Percentiles rank a stretch among this genome's conserved stretches.
phyloP scores from a whole-genome alignment of 73 alveolate genomes.

The Stentor roeselii region DNA sequence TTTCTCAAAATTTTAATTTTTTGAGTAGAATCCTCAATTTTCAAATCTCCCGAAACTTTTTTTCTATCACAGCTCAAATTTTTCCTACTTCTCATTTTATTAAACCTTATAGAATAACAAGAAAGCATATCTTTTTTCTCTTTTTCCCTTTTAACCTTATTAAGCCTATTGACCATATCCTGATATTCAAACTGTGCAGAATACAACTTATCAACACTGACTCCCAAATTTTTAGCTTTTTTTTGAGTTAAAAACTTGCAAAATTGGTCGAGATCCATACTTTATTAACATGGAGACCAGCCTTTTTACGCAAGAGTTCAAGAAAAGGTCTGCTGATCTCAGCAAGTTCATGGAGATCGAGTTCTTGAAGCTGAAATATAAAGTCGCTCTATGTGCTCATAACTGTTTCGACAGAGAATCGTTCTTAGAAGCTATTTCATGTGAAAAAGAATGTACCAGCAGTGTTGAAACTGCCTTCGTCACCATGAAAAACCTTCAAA shows the following conservation, averaged over 20 bases:
- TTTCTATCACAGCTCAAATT: too few species aligned
- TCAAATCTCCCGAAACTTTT: too few species aligned
- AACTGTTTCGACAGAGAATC: neutral
- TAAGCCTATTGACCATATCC: neutral
- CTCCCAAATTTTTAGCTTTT: neutral
- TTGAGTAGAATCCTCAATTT: too few species aligned
- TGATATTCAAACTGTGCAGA: neutral
- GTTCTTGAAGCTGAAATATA: neutral
- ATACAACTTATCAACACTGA: neutral
- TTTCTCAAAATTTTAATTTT: too few species aligned
- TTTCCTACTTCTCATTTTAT: too few species aligned
- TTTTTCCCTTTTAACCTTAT: too few species aligned
- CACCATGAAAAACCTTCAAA: neutral
- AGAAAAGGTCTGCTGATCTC: neutral
- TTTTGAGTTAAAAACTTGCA: neutral
- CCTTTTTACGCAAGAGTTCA: too few species aligned
- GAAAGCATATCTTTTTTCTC: too few species aligned
- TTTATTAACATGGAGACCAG: neutral
- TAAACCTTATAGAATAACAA: too few species aligned
- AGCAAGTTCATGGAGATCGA: neutral
- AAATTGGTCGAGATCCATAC: neutral
- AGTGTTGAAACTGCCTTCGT: neutral
- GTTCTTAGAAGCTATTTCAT: neutral
- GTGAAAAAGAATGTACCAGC: neutral
- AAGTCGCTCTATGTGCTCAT: neutral